phyloP scores from a whole-genome alignment of 768 basidiomycete species.

The Phlebiopsis gigantea region DNA sequence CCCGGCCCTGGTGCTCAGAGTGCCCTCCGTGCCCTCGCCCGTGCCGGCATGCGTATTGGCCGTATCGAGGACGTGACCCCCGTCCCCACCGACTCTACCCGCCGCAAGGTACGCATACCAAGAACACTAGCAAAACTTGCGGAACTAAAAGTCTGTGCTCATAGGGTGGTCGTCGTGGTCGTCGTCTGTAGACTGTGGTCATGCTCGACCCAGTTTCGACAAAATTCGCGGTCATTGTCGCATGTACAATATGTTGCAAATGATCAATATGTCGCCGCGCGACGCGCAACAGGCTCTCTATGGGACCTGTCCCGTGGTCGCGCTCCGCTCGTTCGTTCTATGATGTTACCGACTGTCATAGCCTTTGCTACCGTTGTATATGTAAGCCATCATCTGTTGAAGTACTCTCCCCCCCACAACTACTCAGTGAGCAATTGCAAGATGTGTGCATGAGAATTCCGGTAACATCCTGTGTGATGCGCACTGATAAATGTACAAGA shows the following conservation, averaged over 20 bases:
- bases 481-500: background rate
- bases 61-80: conserved; percentile 99
- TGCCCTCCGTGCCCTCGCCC: conserved; percentile 95
- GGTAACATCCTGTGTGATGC: background rate
- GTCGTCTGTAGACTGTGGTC: conserved; percentile 62
- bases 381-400: background rate
- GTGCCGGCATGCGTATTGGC: conserved; percentile 97
- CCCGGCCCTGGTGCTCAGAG: conserved; percentile 98
- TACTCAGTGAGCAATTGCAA: too few species aligned
- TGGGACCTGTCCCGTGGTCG: conserved; percentile 76
- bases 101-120: conserved; percentile 73
- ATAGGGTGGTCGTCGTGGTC: conserved; percentile 98
- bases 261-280: conserved; percentile 72
- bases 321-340: conserved; percentile 16
- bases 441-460: background rate
- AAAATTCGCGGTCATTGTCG: conserved; percentile 24
- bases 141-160: conserved; percentile 6
- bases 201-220: conserved; percentile 18
- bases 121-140: background rate
- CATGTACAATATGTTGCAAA: conserved; percentile 34
- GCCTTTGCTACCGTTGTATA: background rate
- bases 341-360: background rate
- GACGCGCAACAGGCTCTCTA: conserved; percentile 74
- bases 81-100: conserved; percentile 93
- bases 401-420: background rate